Base-by-base conservation (phyloP, 208 protist species). In the Naegleria gruberi region DNA sequence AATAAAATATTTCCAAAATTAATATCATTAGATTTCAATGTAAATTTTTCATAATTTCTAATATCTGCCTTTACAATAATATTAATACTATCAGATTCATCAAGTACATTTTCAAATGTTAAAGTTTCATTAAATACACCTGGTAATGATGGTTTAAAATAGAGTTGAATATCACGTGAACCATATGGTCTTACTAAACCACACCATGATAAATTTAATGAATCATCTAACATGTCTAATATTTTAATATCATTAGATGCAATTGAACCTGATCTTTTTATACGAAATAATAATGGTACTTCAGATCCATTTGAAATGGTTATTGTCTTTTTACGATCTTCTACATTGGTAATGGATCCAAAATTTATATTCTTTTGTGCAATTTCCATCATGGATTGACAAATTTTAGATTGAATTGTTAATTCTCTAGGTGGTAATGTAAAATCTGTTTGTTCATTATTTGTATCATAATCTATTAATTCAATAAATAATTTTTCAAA, bases 291-390 rank as follows among this genome's bases (percentile, higher is more conserved):
- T 65, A 90, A 43, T 30, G 88, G 88, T 5, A 81, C 43, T 65
- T 90, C 88, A 65, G 40, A 57, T 42, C 4, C 10, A 65, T 90
- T 90, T 17, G 10, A 81, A 7, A 90, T 81, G 30, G 51, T 26
- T 43, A 90, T 40, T 42, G 88, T 86, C 57, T 86, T 90, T 23
- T 40, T 90, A 42, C 51, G 0, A 6, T 90, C 81, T 86, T 90
- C 88, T 19, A 26, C 26, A 42, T 84, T 43, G 4, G 46, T 40
- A 5, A 90, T 57, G 7, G 10, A 23, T 41, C 88, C 88, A 65
- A 90, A 90, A 77, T 90, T 65, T 26, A 90, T 84, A 42, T 90
- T 34, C 65, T 90, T 90, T 86, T 87, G 74, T 30, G 88, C n/a
- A 10, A 90, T 23, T 34, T 90, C 37, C 88, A 90, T 90, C 5